Conservation (phyloP, 2,329 filamentous ascomycete species). For the Dactylellina sp. region DNA sequence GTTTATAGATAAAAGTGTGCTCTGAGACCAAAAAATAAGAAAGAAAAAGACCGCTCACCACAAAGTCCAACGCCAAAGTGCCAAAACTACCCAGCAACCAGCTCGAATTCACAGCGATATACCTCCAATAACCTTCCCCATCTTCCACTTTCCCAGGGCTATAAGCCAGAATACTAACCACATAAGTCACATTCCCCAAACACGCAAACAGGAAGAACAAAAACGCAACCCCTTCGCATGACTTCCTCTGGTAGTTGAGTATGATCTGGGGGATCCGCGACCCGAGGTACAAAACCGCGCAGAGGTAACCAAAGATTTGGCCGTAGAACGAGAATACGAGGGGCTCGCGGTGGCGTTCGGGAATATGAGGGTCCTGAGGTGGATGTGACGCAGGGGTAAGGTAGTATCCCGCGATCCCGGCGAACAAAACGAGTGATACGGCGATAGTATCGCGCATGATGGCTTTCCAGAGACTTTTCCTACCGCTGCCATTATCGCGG, state of each 20-base stretch:
- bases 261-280: constrained; percentile 90
- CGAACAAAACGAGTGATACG: constrained; percentile 82
- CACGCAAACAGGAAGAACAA: constrained; percentile 98
- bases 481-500: no score
- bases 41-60: constrained; percentile 52
- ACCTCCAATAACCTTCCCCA: constrained; percentile 73
- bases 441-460: constrained; percentile 79
- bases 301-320: constrained; percentile 93
- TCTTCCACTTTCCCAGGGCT: constrained; percentile 73
- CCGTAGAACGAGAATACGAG: constrained; percentile 77
- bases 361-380: constrained; percentile 59
- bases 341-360: constrained; percentile 67
- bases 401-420: constrained; percentile 88
- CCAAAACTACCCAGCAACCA: constrained; percentile 92
- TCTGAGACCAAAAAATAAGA: no score
- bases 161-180: constrained; percentile 90
- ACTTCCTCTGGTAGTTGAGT: constrained; percentile 91
- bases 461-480: constrained; percentile 63
- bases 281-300: constrained; percentile 87
- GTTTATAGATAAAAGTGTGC: neutral
- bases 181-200: constrained; percentile 92
- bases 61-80: constrained; percentile 84
- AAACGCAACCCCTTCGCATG: constrained; percentile 90
- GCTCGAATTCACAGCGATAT: constrained; percentile 88
- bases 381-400: constrained; percentile 71